phyloP scores from a whole-genome alignment of 2,329 filamentous ascomycete species.

The Intubia oerlemansii region DNA sequence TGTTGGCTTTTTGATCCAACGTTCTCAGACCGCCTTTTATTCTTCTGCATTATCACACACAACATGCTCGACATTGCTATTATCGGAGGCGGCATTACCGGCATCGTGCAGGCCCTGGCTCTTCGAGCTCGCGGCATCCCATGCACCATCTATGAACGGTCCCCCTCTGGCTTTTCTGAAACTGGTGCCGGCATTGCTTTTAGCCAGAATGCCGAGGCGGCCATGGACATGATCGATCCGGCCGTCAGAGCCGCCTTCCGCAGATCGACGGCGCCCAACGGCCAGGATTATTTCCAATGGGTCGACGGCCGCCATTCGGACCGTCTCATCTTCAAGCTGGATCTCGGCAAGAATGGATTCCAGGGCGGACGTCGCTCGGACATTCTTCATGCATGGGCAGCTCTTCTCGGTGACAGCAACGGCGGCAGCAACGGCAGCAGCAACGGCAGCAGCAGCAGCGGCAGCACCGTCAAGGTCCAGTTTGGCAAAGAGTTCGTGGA shows the following conservation, averaged over 20 bases:
- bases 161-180: conserved; percentile 19
- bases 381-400: conserved; percentile 18
- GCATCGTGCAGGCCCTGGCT: conserved; percentile 24
- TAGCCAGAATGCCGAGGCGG: conserved; percentile 26
- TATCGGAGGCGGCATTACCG: conserved; percentile 29
- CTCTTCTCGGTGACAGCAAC: conserved; percentile 10
- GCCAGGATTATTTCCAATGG: conserved; percentile 22
- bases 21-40: background rate
- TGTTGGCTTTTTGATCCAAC: too few species aligned
- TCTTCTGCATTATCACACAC: background rate
- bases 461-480: too few species aligned
- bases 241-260: conserved; percentile 18
- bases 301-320: conserved; percentile 15
- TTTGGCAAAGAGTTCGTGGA: conserved; percentile 16
- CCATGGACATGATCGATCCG: conserved; percentile 19
- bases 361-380: conserved; percentile 19
- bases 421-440: too few species aligned
- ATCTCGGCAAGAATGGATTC: conserved; percentile 19
- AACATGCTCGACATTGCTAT: conserved; percentile 22
- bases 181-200: conserved; percentile 30
- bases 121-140: conserved; percentile 20
- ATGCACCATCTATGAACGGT: conserved; percentile 25
- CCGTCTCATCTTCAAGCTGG: conserved; percentile 14
- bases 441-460: too few species aligned
- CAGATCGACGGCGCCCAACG: conserved; percentile 16